These are phyloP conservation scores for Globisporangium heterothallicum DNA, from an alignment of 352 stramenopile species.

Conservation along the genomic window DNA sequence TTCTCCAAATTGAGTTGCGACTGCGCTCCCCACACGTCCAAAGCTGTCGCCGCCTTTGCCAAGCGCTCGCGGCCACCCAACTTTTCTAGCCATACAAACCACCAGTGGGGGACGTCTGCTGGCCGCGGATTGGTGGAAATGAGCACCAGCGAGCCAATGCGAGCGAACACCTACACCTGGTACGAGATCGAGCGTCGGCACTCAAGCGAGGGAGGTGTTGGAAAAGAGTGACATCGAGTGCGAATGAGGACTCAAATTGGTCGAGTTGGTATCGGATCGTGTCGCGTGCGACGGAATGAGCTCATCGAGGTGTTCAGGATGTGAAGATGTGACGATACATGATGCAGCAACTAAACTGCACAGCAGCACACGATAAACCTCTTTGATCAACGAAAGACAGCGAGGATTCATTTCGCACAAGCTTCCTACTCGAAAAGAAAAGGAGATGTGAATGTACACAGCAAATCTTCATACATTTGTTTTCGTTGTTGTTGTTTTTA, in stretches of 20 bases:
- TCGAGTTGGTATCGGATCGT: too few relatives aligned
- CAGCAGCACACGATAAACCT: too few relatives aligned
- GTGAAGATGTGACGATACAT: too few relatives aligned
- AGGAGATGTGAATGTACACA: too few relatives aligned
- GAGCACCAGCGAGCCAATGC: not conserved
- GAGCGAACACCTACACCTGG: not conserved
- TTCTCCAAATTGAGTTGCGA: constrained; percentile 76
- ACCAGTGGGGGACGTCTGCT: constrained; percentile 12
- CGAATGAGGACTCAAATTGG: too few relatives aligned
- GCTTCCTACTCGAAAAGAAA: too few relatives aligned
- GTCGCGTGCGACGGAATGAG: too few relatives aligned
- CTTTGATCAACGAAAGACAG: too few relatives aligned
- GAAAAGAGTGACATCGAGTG: not conserved
- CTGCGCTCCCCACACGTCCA: not conserved
- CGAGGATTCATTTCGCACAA: too few relatives aligned
- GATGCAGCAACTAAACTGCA: too few relatives aligned
- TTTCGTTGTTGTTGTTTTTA: not conserved
- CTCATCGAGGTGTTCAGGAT: too few relatives aligned
- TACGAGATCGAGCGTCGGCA: not conserved
- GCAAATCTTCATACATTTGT: constrained; percentile 14
- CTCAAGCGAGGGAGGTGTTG: not conserved
- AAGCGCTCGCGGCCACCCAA: constrained; percentile 50
- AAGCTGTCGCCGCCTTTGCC: constrained; percentile 10
- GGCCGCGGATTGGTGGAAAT: constrained; percentile 32
- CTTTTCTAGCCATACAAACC: constrained; percentile 31